Evolutionary conservation across 176 grass and related monocot genomes (phyloP), one percentile per base, ranked within the genome.

Genomic region (Microstegium vimineum): DNA sequence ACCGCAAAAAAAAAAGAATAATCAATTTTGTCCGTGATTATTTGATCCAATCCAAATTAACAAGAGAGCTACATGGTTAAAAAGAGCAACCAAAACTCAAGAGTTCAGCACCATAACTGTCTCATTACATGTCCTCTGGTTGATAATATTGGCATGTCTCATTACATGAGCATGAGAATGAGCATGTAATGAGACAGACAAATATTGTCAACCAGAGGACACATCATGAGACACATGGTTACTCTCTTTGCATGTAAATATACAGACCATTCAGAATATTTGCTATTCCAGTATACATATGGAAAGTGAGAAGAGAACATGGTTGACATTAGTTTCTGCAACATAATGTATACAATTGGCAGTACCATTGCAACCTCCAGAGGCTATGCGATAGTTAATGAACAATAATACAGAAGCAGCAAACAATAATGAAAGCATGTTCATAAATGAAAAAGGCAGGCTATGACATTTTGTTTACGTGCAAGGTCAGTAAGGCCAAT

Each of bases 401-500:
- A 86, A 56, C 38, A 73, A 35, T 31, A 46, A 60, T 32, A 59
- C 30, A 72, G 47, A 62, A 82, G 38, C 73, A 77, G 40, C 18
- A 71, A 56, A 75, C 59, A 86, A 46, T 6, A 81, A 35, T 20
- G 10, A 76, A 40, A 66, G 41, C 23, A 27, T 33, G 64, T 42
- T 25, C 42, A 69, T 45, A 75, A 69, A 62, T 61, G 32, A 70
- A 66, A 65, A n/a, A 73, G 37, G 31, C 16, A 59, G 12, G 16
- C 34, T 61, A 79, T 6, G 20, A 16, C 30, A 52, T 61, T 51
- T 20, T 22, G 8, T 22, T 49, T 5, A 25, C 59, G 47, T 66
- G 57, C 28, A 83, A 43, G 38, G 59, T 73, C 17, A 14, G 83
- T 64, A 83, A 78, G 20, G 62, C 66, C 32, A n/a, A 73, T 62